phyloP scores from a whole-genome alignment of 305 asterid genomes.

The Fraxinus albicans region DNA sequence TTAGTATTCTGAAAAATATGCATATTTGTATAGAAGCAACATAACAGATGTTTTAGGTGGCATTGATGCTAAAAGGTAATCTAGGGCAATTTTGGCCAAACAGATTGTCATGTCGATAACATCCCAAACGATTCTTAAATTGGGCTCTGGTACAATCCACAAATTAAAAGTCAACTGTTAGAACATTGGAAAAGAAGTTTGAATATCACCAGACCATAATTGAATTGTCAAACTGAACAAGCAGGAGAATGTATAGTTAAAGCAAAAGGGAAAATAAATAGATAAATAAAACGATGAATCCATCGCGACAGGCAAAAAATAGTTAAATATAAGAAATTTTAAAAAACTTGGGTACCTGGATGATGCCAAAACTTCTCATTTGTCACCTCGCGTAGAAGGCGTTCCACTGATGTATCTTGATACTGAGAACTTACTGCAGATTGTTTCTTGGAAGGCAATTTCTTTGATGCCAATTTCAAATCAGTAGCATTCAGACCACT shows the following conservation, averaged over 20 bases:
- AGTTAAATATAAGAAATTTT: not conserved
- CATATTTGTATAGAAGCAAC: not conserved
- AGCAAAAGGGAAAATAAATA: not conserved
- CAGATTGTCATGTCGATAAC: not conserved
- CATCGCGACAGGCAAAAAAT: constrained; percentile 12
- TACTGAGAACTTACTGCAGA: constrained; percentile 44
- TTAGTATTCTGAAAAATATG: constrained; percentile 3
- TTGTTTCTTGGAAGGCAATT: constrained; percentile 72
- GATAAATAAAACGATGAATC: not conserved
- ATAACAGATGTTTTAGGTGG: not conserved
- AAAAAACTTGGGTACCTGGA: constrained; percentile 65
- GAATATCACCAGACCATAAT: not conserved
- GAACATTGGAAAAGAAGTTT: not conserved
- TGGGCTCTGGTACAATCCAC: not conserved
- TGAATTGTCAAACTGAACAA: not conserved
- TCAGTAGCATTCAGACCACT: constrained; percentile 53
- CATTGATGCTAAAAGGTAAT: not conserved
- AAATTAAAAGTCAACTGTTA: not conserved
- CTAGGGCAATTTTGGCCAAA: not conserved
- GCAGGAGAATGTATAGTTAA: not conserved
- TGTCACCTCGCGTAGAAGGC: constrained; percentile 96
- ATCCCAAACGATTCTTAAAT: not conserved
- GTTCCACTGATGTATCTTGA: constrained; percentile 97
- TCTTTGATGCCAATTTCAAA: constrained; percentile 57
- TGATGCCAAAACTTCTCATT: constrained; percentile 91